Evolutionary conservation across 1,284 basidiomycete species (phyloP).

Genomic region (Thecaphora thlaspeos): DNA sequence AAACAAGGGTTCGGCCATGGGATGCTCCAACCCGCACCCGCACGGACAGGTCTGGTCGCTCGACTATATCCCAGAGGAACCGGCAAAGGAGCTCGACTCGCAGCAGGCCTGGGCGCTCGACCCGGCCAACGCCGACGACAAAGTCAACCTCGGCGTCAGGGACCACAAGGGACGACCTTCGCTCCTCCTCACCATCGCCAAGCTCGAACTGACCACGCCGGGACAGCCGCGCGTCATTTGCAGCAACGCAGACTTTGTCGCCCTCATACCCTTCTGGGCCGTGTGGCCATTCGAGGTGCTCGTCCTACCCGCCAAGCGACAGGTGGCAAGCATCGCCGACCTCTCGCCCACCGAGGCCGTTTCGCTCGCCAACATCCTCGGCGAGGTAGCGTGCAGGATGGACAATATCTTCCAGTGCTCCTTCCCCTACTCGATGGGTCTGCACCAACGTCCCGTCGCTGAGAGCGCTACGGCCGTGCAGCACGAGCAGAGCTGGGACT

Average conservation of each 20-base stretch:
- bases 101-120: constrained; percentile 39
- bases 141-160: constrained; percentile 60
- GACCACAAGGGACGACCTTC: constrained; percentile 69
- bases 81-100: constrained; percentile 39
- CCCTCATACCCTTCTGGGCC: constrained; percentile 93
- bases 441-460: constrained; percentile 69
- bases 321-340: constrained; percentile 39
- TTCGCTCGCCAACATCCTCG: constrained; percentile 60
- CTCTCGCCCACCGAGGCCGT: constrained; percentile 32
- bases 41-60: constrained; percentile 87
- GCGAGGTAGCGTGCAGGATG: constrained; percentile 47
- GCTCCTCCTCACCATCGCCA: constrained; percentile 80
- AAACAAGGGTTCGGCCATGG: constrained; percentile 96
- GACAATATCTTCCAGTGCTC: constrained; percentile 64
- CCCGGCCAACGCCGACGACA: constrained; percentile 13
- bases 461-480: too few relatives aligned
- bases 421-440: constrained; percentile 95
- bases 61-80: constrained; percentile 53
- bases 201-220: constrained; percentile 67
- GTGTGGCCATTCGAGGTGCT: constrained; percentile 91
- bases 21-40: constrained; percentile 91
- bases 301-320: constrained; percentile 39
- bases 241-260: constrained; percentile 75
- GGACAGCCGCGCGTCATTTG: constrained; percentile 68
- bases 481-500: constrained; percentile 56